Base-by-base conservation (phyloP, 768 basidiomycete species). In the Clitopilus hobsonii region DNA sequence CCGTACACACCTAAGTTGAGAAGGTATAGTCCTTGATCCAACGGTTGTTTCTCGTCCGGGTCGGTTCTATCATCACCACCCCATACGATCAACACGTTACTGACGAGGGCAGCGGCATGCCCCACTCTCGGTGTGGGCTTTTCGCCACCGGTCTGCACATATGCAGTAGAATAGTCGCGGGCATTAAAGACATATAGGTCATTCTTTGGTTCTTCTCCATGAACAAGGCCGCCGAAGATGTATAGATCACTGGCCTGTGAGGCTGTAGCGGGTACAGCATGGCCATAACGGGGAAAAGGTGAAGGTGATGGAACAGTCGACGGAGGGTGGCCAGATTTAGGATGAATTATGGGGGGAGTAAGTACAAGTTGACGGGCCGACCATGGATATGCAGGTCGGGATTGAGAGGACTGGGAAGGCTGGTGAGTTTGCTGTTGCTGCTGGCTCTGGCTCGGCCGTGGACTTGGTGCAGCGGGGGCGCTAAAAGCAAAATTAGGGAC, bases 231-330 rank as follows among this genome's bases (percentile, higher is more conserved):
- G 58, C 97, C 97, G 60, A 99, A 99, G 58, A 99, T 80, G 71
- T 93, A 95, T 59, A 99, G 85, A 62, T 98, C 94, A 6, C 97
- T 97, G 5, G 77, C 79, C n/a, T 81, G 66, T 22, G 86, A 88
- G 1, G 91, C 82, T 6, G 79, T 81, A 5, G 89, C 81, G 7
- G 94, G 94, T 5, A 98, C 82, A 11, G 95, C 88, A 66, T 97
- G 92, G 23, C 96, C 97, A 66, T 98, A 99, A 38, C 96, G 86
- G 23, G 97, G 96, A 70, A 98, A 98, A 0, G 96, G 96, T 1
- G 88, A 86, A 0, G 91, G 88, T 0, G 92, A 93, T 1, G 86
- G 84, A 1, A 82, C 73, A 0, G 81, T 82, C 7, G 88, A 80
- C n/a, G 83, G 79, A 0, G 75, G 77, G 51, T 82, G 71, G 45